These are phyloP conservation scores for Clitopilus hobsonii DNA, from an alignment of 768 basidiomycete species.

Conservation along the genomic window DNA sequence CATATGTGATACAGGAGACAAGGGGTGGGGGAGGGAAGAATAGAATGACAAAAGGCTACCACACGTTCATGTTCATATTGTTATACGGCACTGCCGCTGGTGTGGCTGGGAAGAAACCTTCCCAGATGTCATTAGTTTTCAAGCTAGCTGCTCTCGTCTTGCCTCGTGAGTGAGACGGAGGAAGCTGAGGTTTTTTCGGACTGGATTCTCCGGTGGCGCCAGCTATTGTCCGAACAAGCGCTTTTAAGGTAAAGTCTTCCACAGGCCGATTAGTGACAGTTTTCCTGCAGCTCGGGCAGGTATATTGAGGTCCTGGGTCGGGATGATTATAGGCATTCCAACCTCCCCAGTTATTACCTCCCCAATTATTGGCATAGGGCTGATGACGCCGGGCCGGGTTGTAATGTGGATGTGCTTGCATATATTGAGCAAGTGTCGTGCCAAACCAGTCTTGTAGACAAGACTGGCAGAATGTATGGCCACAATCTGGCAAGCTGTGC, in stretches of 20 bases:
- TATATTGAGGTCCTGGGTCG: conserved; percentile 37
- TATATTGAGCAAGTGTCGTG: conserved; percentile 45
- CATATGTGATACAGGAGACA: not conserved
- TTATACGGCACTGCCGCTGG: not conserved
- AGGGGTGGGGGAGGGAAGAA: not conserved
- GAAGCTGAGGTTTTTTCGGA: conserved; percentile 25
- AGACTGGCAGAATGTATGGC: conserved; percentile 62
- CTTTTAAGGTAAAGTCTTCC: conserved; percentile 60
- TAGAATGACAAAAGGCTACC: not conserved
- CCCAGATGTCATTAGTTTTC: conserved; percentile 32
- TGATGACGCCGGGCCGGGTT: conserved; percentile 17
- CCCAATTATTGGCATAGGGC: conserved; percentile 16
- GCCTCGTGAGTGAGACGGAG: conserved; percentile 12
- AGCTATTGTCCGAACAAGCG: conserved; percentile 46
- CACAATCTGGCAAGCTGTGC: conserved; percentile 56
- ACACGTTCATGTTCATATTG: not conserved
- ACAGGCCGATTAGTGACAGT: conserved; percentile 44
- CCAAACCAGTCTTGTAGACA: conserved; percentile 57
- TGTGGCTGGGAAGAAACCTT: conserved; percentile 40
- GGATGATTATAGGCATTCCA: conserved; percentile 20
- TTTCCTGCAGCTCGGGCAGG: conserved; percentile 65
- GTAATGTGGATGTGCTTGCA: conserved; percentile 41
- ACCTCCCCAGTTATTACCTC: too few species aligned
- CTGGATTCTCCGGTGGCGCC: conserved; percentile 42
- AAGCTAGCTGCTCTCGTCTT: conserved; percentile 13